These are phyloP conservation scores for Diplodia corticola DNA, from an alignment of 2,329 filamentous ascomycete genomes.

Conservation along the genomic window DNA sequence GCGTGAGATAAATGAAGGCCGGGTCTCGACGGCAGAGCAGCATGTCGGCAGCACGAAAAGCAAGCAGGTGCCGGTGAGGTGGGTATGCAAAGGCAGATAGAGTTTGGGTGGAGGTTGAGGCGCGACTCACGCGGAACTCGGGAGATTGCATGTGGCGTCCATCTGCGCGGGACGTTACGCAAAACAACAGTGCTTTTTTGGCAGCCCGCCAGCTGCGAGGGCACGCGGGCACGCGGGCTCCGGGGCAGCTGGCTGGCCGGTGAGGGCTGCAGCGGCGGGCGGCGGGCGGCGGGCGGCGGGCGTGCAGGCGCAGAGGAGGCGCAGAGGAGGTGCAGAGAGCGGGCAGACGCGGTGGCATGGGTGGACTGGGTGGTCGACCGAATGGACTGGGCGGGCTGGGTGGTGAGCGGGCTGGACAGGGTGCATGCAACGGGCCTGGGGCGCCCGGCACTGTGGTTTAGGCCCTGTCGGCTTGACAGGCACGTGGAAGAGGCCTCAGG, in stretches of 20 bases:
- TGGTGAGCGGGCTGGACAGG: not conserved
- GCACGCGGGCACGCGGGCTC: not conserved
- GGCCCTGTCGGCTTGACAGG: slow-evolving; percentile 11
- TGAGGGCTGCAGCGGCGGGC: not conserved
- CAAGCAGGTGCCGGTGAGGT: not conserved
- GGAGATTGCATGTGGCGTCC: slow-evolving; percentile 16
- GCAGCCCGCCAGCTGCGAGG: not conserved
- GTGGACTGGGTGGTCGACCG: too few relatives aligned
- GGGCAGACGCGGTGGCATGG: not conserved
- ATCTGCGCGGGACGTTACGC: not conserved
- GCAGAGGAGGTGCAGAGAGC: too few relatives aligned
- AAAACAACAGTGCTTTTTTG: not conserved
- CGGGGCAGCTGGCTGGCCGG: not conserved
- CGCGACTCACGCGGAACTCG: not conserved
- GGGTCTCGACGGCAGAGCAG: too few relatives aligned
- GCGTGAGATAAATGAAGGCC: not conserved
- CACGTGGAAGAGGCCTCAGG: slow-evolving; percentile 12
- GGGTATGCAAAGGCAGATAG: not conserved
- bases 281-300: not conserved
- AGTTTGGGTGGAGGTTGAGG: not conserved
- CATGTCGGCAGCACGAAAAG: not conserved
- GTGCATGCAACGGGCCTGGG: slow-evolving; percentile 1
- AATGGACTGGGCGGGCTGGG: too few relatives aligned
- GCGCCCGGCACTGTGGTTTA: slow-evolving; percentile 12
- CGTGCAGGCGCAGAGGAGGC: too few relatives aligned